Base-by-base conservation (phyloP, 2,329 filamentous ascomycete species). In the Xylariales sp. region DNA sequence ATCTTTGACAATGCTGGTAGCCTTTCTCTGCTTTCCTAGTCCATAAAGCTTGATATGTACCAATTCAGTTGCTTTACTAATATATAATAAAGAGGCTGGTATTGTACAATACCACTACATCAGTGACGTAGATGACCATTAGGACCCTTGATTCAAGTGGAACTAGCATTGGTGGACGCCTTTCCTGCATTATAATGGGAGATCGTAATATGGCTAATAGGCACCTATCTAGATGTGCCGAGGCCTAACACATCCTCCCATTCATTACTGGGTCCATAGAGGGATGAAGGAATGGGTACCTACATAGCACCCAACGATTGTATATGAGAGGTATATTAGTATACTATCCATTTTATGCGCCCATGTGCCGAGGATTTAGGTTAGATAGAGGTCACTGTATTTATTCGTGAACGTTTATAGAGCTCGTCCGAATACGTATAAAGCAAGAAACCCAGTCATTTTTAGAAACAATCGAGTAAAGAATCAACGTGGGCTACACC, bases 181-280 rank as follows among this genome's bases (percentile, higher is more conserved):
- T 46, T 34, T n/a, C 2, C 48, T 48, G 8, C 56, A n/a, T 55
- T 32, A 18, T 18, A 4, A 45, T 16, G 16, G 41, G 34, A 10
- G 3, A 18, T 59, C 62, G 62, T 64, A 60, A 54, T 43, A 16
- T 9, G 39, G 32, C 55, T 39, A 64, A 64, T 64, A 32, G 62
- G 32, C 46, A 48, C 6, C 23, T n/a, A 39, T 45, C 3, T 5
- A 63, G 61, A 28, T 5, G 8, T 14, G 32, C 49, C 14, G 34
- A 50, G 23, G 7, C 36, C 18, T 5, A 9, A 39, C 12, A 39
- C 2, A 3, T n/a, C 32, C 16, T 30, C 14, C 10, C n/a, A 30
- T 46, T 28, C 7, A 28, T 16, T 41, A 6, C 3, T 54, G 3
- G 1, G 34, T 30, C 9, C 12, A 3, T 55, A 6, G 1, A 5